Evolutionary conservation across 208 protist species (phyloP).

Genomic region (Phytomonas francai): DNA sequence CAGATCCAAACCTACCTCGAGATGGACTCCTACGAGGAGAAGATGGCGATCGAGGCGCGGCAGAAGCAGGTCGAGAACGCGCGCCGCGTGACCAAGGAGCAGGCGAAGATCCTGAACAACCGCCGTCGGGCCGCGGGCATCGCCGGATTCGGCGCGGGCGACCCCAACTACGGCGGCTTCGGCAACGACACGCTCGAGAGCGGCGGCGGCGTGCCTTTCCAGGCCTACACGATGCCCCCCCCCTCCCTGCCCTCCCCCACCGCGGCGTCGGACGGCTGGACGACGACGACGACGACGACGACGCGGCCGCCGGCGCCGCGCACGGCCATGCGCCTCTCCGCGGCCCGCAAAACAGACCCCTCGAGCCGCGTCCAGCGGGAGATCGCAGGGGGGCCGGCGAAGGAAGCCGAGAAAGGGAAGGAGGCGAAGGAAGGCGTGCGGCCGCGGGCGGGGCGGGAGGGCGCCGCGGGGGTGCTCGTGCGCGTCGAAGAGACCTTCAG

Average conservation of each 20-base stretch:
- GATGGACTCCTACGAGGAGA: constrained; percentile 97
- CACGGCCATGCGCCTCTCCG: constrained; percentile 62
- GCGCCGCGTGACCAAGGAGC: constrained; percentile 80
- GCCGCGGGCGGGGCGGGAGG: neutral
- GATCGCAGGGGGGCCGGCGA: constrained; percentile 37
- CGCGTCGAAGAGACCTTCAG: constrained; percentile 61
- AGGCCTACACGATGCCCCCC: too few species aligned
- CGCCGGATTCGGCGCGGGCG: too few species aligned
- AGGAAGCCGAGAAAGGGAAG: neutral
- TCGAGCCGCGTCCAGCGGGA: constrained; percentile 71
- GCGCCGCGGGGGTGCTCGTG: constrained; percentile 33
- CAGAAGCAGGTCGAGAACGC: constrained; percentile 86
- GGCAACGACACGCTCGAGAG: constrained; percentile 45
- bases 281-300: constrained; percentile 4
- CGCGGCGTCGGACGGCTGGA: constrained; percentile 7
- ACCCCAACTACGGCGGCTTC: constrained; percentile 74
- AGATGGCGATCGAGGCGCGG: constrained; percentile 73
- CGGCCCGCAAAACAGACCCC: constrained; percentile 62
- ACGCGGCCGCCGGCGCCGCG: constrained; percentile 20
- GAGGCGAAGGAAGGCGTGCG: too few species aligned
- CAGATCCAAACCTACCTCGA: constrained; percentile 94
- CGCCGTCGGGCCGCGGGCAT: constrained; percentile 29
- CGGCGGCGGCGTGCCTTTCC: constrained; percentile 26
- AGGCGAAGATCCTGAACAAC: constrained; percentile 79
- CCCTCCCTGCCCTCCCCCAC: constrained; percentile 8